phyloP scores from a whole-genome alignment of 2,329 filamentous ascomycete species.

The Ophiostoma australiae region DNA sequence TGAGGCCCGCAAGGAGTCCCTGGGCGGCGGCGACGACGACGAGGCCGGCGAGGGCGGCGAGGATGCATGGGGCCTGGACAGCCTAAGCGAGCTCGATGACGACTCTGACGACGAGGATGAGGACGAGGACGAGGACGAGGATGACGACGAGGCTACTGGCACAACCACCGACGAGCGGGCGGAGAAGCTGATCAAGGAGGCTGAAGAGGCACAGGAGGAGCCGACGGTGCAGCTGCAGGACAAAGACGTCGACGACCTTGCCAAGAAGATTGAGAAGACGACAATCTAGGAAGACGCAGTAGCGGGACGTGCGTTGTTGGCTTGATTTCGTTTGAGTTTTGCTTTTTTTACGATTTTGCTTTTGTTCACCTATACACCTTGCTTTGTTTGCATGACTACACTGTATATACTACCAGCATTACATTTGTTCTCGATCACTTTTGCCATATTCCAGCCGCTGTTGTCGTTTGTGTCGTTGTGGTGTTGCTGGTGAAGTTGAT shows the following conservation, averaged over 20 bases:
- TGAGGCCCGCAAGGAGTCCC: constrained; percentile 70
- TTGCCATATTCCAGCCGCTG: neutral
- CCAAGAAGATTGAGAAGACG: constrained; percentile 70
- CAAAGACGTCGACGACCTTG: constrained; percentile 74
- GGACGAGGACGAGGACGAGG: constrained; percentile 63
- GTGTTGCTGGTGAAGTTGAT: neutral
- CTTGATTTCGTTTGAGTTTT: neutral
- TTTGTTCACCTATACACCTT: constrained; percentile 12
- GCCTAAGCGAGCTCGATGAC: constrained; percentile 79
- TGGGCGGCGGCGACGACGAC: constrained; percentile 59
- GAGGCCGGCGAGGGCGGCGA: constrained; percentile 71
- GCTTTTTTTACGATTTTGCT: neutral
- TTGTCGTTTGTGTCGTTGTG: neutral
- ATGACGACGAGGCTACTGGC: constrained; percentile 51
- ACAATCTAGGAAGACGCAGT: constrained; percentile 38
- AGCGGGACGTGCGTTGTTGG: neutral
- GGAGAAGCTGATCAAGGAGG: constrained; percentile 65
- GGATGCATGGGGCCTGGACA: constrained; percentile 79
- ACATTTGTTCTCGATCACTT: constrained; percentile 5
- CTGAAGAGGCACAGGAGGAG: constrained; percentile 67
- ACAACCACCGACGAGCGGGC: constrained; percentile 56
- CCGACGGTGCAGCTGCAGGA: constrained; percentile 67
- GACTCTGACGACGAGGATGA: constrained; percentile 65
- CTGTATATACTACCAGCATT: constrained; percentile 15
- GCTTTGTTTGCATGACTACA: constrained; percentile 14